Evolutionary conservation across 345 rosid species (phyloP).

Genomic region (Microthlaspi erraticum): DNA sequence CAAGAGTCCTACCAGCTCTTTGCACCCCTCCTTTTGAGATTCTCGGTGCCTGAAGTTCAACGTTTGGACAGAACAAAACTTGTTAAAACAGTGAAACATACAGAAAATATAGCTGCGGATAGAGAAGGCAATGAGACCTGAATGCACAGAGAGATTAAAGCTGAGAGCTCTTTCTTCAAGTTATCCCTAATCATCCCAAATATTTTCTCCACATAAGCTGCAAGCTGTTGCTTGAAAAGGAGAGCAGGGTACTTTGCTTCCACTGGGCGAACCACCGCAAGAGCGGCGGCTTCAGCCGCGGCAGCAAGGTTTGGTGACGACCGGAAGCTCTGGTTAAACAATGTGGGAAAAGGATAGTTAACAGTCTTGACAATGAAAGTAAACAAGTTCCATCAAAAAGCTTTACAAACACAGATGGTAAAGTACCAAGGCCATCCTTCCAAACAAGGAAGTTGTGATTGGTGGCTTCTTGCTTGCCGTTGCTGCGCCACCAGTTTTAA

Average conservation of each 20-base stretch:
- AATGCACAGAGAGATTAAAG: slow-evolving; percentile 83
- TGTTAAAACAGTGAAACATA: slow-evolving; percentile 17
- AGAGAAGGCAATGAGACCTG: slow-evolving; percentile 62
- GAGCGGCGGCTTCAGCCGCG: slow-evolving; percentile 78
- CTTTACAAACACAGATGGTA: slow-evolving; percentile 17
- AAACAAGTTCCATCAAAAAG: slow-evolving; percentile 16
- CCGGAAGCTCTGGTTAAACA: slow-evolving; percentile 78
- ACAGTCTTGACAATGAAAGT: neutral
- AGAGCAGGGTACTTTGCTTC: slow-evolving; percentile 99
- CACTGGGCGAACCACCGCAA: slow-evolving; percentile 80
- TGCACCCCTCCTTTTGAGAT: slow-evolving; percentile 82
- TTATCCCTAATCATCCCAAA: slow-evolving; percentile 97
- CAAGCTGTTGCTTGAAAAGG: slow-evolving; percentile 97
- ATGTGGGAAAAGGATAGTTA: slow-evolving; percentile 30
- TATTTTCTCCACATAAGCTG: slow-evolving; percentile 97
- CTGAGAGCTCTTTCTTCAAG: slow-evolving; percentile 86
- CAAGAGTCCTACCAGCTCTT: slow-evolving; percentile 81
- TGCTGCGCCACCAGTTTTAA: slow-evolving; percentile 71
- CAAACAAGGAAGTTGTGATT: slow-evolving; percentile 86
- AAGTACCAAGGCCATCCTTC: slow-evolving; percentile 92
- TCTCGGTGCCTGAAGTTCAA: slow-evolving; percentile 80
- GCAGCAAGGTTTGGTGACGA: slow-evolving; percentile 90
- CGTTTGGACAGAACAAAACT: slow-evolving; percentile 21
- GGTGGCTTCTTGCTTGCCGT: slow-evolving; percentile 72
- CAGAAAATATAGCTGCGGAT: slow-evolving; percentile 7